A percentile compares a stretch with the other conserved stretches of the same genome.
Evolutionary conservation across 2,329 filamentous ascomycete species (phyloP).

Genomic region (Corinectria fuckeliana): DNA sequence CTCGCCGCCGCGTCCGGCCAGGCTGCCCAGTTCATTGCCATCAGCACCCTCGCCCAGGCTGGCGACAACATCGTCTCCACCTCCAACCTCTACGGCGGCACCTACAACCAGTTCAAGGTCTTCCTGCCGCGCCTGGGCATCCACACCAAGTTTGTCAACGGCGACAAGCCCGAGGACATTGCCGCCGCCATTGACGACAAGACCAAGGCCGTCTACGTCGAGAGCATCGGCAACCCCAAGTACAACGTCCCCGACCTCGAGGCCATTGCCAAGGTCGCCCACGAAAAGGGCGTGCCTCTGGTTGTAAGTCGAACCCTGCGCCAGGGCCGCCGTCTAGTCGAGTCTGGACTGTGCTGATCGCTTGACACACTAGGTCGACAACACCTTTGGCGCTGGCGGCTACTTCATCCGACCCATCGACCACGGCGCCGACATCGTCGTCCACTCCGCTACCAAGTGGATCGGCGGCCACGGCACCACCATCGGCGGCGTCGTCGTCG

Average conservation of each 20-base stretch:
- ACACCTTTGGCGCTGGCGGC: constrained; percentile 93
- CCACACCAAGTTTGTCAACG: constrained; percentile 83
- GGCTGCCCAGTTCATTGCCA: constrained; percentile 89
- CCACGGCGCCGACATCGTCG: constrained; percentile 90
- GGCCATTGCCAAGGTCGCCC: constrained; percentile 82
- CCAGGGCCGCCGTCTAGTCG: not conserved
- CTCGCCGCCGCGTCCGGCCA: constrained; percentile 87
- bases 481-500: constrained; percentile 84
- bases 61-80: constrained; percentile 96
- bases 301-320: constrained; percentile 52
- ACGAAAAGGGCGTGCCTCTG: constrained; percentile 69
- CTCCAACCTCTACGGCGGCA: constrained; percentile 90
- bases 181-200: constrained; percentile 85
- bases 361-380: constrained; percentile 69
- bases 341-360: not conserved
- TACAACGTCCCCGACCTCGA: constrained; percentile 95
- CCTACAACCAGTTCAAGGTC: constrained; percentile 97
- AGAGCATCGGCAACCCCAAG: constrained; percentile 91
- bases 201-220: constrained; percentile 91
- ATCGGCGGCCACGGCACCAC: constrained; percentile 96
- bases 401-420: constrained; percentile 88
- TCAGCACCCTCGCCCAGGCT: constrained; percentile 80
- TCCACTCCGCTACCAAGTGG: constrained; percentile 96
- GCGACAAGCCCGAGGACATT: constrained; percentile 81
- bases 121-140: constrained; percentile 87